A percentile compares a stretch with the other conserved stretches of the same genome.
These are phyloP conservation scores for Leptographium flavum DNA, from an alignment of 2,329 filamentous ascomycete species.

Conservation along the genomic window DNA sequence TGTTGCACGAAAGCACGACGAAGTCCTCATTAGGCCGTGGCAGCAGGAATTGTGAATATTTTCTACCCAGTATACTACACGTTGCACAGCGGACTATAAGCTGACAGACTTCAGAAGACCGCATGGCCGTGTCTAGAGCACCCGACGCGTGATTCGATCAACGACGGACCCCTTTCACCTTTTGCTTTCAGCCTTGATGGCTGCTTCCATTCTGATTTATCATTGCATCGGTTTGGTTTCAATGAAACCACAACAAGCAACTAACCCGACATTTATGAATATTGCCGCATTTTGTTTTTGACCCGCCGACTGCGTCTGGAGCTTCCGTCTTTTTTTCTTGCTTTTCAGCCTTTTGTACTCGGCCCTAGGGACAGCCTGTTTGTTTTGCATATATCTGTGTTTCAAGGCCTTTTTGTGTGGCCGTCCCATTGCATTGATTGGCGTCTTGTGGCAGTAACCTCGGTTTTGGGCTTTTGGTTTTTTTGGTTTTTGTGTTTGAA, in stretches of 20 bases:
- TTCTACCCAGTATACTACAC: no score
- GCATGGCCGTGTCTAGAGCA: conserved; percentile 21
- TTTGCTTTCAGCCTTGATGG: not conserved
- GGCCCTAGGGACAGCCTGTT: not conserved
- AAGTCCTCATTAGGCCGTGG: conserved; percentile 34
- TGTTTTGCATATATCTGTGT: not conserved
- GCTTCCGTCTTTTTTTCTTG: not conserved
- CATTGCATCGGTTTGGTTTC: no score
- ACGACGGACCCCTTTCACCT: not conserved
- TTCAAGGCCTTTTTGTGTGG: not conserved
- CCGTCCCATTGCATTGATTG: not conserved
- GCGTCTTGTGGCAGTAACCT: not conserved
- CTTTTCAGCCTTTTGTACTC: not conserved
- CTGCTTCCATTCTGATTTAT: no score
- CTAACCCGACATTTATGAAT: no score
- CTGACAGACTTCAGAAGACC: conserved; percentile 25
- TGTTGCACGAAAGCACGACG: conserved; percentile 33
- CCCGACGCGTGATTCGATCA: not conserved
- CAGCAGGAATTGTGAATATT: conserved; percentile 33
- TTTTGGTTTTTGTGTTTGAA: not conserved
- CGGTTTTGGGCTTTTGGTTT: not conserved
- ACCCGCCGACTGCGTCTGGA: no score
- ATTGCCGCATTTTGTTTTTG: no score
- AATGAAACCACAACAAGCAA: no score
- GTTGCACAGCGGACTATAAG: conserved; percentile 4